These are phyloP conservation scores for Juglanconis sp. DNA, from an alignment of 2,329 filamentous ascomycete species.

Conservation along the genomic window DNA sequence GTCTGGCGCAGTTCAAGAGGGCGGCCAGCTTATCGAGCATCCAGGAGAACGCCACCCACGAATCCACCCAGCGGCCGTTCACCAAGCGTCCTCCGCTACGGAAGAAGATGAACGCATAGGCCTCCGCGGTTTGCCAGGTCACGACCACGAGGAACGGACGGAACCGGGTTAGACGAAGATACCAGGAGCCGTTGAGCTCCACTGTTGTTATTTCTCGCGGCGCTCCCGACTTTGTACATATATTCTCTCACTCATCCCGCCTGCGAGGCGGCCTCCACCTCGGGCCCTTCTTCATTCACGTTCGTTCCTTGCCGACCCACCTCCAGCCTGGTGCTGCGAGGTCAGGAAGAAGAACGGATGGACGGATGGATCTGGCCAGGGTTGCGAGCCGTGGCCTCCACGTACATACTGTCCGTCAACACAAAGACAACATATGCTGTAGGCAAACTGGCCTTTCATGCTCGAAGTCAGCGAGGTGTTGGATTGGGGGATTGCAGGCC, in stretches of 20 bases:
- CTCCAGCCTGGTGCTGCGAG: constrained; percentile 15
- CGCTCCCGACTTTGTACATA: constrained; percentile 14
- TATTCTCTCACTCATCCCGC: neutral
- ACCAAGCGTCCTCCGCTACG: neutral
- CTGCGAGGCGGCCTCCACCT: neutral
- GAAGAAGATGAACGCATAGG: neutral
- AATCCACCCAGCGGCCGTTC: neutral
- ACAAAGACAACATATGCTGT: neutral
- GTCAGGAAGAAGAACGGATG: neutral
- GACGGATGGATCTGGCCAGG: neutral
- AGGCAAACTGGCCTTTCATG: neutral
- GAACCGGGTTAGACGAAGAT: neutral
- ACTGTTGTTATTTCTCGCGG: neutral
- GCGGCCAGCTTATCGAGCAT: neutral
- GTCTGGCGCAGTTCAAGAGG: neutral
- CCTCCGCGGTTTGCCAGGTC: too few relatives aligned
- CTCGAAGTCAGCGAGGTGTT: neutral
- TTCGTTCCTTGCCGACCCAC: neutral
- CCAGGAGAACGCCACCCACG: neutral
- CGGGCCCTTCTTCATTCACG: neutral
- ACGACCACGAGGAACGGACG: neutral
- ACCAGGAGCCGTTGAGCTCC: constrained; percentile 11
- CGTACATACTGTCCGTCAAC: neutral
- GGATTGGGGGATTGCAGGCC: neutral
- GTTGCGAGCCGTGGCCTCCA: neutral